Base-by-base conservation (phyloP, 202 grass and related monocot species). In the Zizania palustris region DNA sequence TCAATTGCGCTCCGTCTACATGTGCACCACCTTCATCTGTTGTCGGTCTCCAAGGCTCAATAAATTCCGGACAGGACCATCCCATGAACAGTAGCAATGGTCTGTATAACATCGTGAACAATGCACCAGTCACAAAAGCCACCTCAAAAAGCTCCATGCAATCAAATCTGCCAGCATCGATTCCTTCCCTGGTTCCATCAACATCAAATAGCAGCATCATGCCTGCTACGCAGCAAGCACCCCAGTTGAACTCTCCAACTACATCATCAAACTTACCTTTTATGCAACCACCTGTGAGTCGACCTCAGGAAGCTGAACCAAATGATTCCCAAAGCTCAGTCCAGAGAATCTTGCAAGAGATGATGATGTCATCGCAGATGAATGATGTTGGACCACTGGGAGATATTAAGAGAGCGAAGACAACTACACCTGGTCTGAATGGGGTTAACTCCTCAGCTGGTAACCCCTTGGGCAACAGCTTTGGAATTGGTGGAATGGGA, bases 291-390 rank as follows among this genome's bases (percentile, higher is more conserved):
- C 81, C 84, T 41, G 45, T 78, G 45, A 38, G 66, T 57, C 87
- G 77, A 67, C 67, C 77, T 28, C 93, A 86, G 65, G 78, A 87
- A 68, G 49, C 89, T 36, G 86, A 92, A 60, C 54, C 79, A 63
- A 87, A 75, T 59, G 89, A 92, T 48, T 88, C 89, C 21, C 89
- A 90, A 46, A 96, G 89, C 50, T 96, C 89, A 5, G 89, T 96
- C 49, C 89, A 96, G 75, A 85, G 85, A 82, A 90, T 96, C 77
- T 48, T 96, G 60, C 93, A 92, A 60, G 93, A 88, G 51, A 74
- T 96, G 83, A 89, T 96, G 89, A 84, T 90, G 89, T 85, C 90
- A 42, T 73, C 93, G 2, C 93, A 96, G 7, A 51, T 84, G 73
- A 96, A 90, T 60, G 84, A 82, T 38, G 21, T 81, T 50, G 56